These are phyloP conservation scores for Trichoderma harzianum DNA, from an alignment of 2,329 filamentous ascomycete species.

Conservation along the genomic window DNA sequence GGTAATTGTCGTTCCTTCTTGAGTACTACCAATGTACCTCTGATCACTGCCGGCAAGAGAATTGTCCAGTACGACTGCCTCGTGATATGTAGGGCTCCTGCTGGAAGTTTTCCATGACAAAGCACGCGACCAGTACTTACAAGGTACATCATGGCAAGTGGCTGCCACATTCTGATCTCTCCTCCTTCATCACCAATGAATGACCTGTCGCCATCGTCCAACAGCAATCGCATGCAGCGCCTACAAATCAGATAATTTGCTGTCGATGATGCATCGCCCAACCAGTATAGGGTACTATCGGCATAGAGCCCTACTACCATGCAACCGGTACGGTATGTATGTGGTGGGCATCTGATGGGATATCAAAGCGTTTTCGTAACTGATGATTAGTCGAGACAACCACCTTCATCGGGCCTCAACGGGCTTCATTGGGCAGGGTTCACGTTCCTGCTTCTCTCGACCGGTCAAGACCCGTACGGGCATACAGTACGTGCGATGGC, in stretches of 20 bases:
- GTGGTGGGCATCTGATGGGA: conserved; percentile 1
- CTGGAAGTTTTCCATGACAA: neutral
- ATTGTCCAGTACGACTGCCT: neutral
- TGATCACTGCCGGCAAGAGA: neutral
- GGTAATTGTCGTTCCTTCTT: neutral
- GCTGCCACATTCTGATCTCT: neutral
- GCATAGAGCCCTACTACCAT: neutral
- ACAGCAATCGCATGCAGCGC: neutral
- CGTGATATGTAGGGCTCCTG: neutral
- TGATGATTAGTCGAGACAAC: neutral
- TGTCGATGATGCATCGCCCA: neutral
- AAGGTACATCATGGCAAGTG: neutral
- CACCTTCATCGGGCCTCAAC: neutral
- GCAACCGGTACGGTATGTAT: neutral
- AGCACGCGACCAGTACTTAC: neutral
- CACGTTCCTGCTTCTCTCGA: conserved; percentile 13
- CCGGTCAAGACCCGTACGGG: neutral
- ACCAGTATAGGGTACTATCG: neutral
- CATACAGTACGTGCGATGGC: neutral
- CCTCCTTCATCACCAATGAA: neutral
- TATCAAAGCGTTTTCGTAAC: neutral
- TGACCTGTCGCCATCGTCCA: neutral
- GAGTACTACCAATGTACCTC: neutral
- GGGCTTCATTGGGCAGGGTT: conserved; percentile 3
- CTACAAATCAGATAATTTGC: neutral